A percentile compares a stretch with the other conserved stretches of the same genome.
phyloP scores from a whole-genome alignment of 768 basidiomycete species.

The Boletus edulis region DNA sequence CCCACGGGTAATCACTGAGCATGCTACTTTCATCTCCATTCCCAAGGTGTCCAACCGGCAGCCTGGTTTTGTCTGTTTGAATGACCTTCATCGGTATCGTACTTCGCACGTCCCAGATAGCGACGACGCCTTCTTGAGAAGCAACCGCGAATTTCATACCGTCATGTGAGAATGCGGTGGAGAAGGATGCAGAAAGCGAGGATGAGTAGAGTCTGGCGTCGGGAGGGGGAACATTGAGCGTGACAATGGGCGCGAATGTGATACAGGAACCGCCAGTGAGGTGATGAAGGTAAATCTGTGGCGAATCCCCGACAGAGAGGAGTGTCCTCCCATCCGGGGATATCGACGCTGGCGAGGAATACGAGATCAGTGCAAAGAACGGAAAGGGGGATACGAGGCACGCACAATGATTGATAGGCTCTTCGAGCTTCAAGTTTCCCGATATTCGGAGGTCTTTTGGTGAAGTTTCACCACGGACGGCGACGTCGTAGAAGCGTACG shows the following conservation, averaged over 20 bases:
- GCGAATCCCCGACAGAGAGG: slow-evolving; percentile 88
- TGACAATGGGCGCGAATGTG: slow-evolving; percentile 63
- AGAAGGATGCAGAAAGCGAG: slow-evolving; percentile 70
- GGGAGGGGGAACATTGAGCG: slow-evolving; percentile 64
- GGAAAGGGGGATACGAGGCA: slow-evolving; percentile 10
- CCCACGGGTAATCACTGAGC: slow-evolving; percentile 64
- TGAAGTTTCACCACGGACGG: slow-evolving; percentile 45
- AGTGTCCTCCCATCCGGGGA: slow-evolving; percentile 86
- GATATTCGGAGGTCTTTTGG: slow-evolving; percentile 46
- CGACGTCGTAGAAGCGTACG: slow-evolving; percentile 78
- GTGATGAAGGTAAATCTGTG: slow-evolving; percentile 79
- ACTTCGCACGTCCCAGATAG: slow-evolving; percentile 81
- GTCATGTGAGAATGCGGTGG: slow-evolving; percentile 73
- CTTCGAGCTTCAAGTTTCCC: slow-evolving; percentile 56
- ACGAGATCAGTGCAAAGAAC: slow-evolving; percentile 8
- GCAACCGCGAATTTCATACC: slow-evolving; percentile 81
- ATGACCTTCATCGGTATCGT: slow-evolving; percentile 67
- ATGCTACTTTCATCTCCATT: slow-evolving; percentile 47
- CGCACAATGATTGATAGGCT: slow-evolving; percentile 82
- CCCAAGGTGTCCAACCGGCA: slow-evolving; percentile 28
- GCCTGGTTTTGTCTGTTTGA: slow-evolving; percentile 47
- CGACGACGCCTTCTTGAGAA: slow-evolving; percentile 77
- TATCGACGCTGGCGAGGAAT: slow-evolving; percentile 62
- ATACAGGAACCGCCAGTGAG: slow-evolving; percentile 63
- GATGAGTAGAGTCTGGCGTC: slow-evolving; percentile 39